These are phyloP conservation scores for Pythium guiyangense DNA, from an alignment of 352 stramenopile species.

Conservation along the genomic window DNA sequence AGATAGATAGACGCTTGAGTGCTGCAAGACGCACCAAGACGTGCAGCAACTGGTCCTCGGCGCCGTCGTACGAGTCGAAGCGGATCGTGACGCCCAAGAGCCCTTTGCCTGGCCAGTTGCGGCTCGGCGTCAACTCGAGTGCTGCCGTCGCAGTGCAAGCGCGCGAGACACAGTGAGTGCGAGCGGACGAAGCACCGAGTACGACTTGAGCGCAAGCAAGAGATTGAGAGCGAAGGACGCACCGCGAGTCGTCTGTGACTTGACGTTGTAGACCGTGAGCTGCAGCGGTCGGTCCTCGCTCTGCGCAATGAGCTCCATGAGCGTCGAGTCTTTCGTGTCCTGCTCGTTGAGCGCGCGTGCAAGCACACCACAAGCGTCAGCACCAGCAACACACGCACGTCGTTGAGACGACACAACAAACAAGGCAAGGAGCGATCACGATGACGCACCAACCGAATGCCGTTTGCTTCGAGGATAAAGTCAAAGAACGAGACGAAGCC, in stretches of 20 bases:
- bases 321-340: constrained; percentile 83
- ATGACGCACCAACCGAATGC: constrained; percentile 65
- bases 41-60: constrained; percentile 94
- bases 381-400: background rate
- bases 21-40: constrained; percentile 69
- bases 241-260: constrained; percentile 65
- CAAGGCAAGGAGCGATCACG: too few species aligned
- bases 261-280: constrained; percentile 77
- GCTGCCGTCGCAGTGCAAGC: constrained; percentile 18
- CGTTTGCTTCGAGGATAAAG: constrained; percentile 95
- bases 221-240: background rate
- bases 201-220: background rate
- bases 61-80: constrained; percentile 95
- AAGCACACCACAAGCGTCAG: background rate
- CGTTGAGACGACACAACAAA: too few species aligned
- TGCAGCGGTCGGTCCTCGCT: constrained; percentile 76
- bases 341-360: constrained; percentile 5
- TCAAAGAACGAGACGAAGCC: constrained; percentile 97
- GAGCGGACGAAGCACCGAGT: too few species aligned
- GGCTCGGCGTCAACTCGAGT: constrained; percentile 87
- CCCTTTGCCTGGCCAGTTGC: constrained; percentile 92
- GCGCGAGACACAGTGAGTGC: too few species aligned
- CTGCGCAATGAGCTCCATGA: constrained; percentile 91
- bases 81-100: constrained; percentile 96
- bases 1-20: background rate